Percentiles rank a stretch among this genome's conserved stretches.
Conservation (phyloP, 306 rosid genomes). For the Glycyrrhiza uralensis region DNA sequence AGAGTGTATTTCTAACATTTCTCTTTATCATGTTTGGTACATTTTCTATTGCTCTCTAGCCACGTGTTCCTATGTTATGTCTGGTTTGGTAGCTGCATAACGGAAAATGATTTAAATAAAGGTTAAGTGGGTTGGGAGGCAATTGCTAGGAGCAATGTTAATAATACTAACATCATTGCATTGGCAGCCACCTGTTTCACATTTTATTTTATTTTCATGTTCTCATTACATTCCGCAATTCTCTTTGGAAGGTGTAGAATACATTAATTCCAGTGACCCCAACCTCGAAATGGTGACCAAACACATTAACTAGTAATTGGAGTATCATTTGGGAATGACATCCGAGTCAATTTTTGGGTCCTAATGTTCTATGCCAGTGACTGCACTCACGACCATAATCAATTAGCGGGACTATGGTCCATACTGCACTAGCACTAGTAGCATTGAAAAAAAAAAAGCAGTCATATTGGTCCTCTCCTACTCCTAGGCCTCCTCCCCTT, state of each 20-base stretch:
- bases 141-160: neutral
- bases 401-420: conserved; percentile 10
- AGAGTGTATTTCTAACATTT: too few species aligned
- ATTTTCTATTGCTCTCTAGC: neutral
- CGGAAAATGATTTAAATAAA: neutral
- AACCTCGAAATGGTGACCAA: conserved; percentile 12
- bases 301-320: neutral
- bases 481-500: neutral
- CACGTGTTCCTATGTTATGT: neutral
- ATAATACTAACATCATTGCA: too few species aligned
- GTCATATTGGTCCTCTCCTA: conserved; percentile 11
- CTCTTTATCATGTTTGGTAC: neutral
- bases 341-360: neutral
- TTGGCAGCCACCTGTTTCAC: too few species aligned
- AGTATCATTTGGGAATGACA: neutral
- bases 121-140: neutral
- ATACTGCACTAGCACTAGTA: neutral
- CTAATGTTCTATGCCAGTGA: neutral
- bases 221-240: too few species aligned
- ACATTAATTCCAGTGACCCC: too few species aligned
- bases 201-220: too few species aligned
- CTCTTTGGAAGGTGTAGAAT: too few species aligned
- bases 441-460: conserved; percentile 2
- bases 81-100: neutral
- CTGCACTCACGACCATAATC: conserved; percentile 10